A percentile compares a stretch with the other conserved stretches of the same genome.
These are phyloP conservation scores for Grigorovia humatica DNA, from an alignment of 805 yeast species.

Conservation along the genomic window DNA sequence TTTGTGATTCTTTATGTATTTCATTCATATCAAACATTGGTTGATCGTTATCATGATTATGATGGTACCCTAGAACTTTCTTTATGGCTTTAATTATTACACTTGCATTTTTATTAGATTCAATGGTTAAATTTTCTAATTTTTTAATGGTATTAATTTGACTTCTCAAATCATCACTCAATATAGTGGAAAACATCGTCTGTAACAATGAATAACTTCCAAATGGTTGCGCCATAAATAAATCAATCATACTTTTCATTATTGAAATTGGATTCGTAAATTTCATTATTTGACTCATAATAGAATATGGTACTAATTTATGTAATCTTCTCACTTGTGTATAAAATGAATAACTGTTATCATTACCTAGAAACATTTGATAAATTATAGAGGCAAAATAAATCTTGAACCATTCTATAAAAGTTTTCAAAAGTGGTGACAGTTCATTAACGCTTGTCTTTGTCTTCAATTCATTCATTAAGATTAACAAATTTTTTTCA, in stretches of 20 bases:
- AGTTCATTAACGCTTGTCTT: conserved; percentile 44
- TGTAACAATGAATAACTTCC: conserved; percentile 63
- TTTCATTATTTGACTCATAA: conserved; percentile 66
- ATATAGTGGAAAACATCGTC: conserved; percentile 56
- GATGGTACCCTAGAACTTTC: conserved; percentile 23
- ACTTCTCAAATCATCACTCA: conserved; percentile 64
- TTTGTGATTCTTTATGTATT: conserved; percentile 26
- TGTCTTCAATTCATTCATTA: conserved; percentile 58
- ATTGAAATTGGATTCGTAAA: conserved; percentile 83
- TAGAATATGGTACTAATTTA: conserved; percentile 64
- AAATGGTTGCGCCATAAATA: conserved; percentile 72
- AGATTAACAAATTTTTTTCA: conserved; percentile 44
- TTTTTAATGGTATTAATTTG: conserved; percentile 44
- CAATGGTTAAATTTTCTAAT: conserved; percentile 32
- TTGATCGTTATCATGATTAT: conserved; percentile 7
- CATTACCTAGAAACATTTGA: conserved; percentile 70
- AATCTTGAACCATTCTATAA: conserved; percentile 73
- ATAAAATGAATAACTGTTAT: conserved; percentile 67
- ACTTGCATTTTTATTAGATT: conserved; percentile 11
- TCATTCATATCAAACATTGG: conserved; percentile 16
- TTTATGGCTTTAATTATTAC: conserved; percentile 24
- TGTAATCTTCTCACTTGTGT: conserved; percentile 65
- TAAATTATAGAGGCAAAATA: conserved; percentile 79
- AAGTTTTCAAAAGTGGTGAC: conserved; percentile 55
- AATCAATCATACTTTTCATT: conserved; percentile 66